phyloP scores from a whole-genome alignment of 306 rosid genomes.

The Abrus precatorius region DNA sequence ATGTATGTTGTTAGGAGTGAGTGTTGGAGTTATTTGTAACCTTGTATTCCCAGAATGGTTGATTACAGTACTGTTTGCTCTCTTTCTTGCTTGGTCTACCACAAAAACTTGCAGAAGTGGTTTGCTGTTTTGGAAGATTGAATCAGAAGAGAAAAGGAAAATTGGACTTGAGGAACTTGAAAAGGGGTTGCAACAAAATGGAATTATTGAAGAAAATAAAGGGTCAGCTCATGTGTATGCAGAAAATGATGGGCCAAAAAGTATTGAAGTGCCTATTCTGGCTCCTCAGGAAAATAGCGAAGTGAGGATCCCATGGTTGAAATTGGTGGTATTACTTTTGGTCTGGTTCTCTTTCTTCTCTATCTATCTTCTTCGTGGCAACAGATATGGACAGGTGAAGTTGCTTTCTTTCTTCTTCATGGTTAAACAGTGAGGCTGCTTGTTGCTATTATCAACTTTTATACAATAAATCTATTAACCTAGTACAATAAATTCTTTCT shows the following conservation, averaged over 20 bases:
- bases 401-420: slow-evolving; percentile 20
- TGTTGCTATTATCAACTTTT: neutral
- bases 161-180: slow-evolving; percentile 53
- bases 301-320: slow-evolving; percentile 68
- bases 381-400: slow-evolving; percentile 71
- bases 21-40: slow-evolving; percentile 89
- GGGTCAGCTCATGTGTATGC: slow-evolving; percentile 13
- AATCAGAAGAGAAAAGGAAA: slow-evolving; percentile 62
- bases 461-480: neutral
- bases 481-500: too few species aligned
- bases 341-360: slow-evolving; percentile 83
- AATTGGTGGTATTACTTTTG: slow-evolving; percentile 69
- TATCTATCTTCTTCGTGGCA: slow-evolving; percentile 85
- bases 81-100: slow-evolving; percentile 90
- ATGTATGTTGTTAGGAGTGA: slow-evolving; percentile 85
- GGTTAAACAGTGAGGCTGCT: slow-evolving; percentile 42
- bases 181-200: slow-evolving; percentile 46
- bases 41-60: slow-evolving; percentile 91
- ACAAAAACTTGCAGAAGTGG: slow-evolving; percentile 76
- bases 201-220: slow-evolving; percentile 35
- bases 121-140: slow-evolving; percentile 65
- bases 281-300: slow-evolving; percentile 35
- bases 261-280: slow-evolving; percentile 60
- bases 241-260: slow-evolving; percentile 47
- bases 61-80: slow-evolving; percentile 70